Percentiles rank a stretch among this genome's conserved stretches.
Conservation (phyloP, 2,329 filamentous ascomycete genomes). For the Calycina marina region DNA sequence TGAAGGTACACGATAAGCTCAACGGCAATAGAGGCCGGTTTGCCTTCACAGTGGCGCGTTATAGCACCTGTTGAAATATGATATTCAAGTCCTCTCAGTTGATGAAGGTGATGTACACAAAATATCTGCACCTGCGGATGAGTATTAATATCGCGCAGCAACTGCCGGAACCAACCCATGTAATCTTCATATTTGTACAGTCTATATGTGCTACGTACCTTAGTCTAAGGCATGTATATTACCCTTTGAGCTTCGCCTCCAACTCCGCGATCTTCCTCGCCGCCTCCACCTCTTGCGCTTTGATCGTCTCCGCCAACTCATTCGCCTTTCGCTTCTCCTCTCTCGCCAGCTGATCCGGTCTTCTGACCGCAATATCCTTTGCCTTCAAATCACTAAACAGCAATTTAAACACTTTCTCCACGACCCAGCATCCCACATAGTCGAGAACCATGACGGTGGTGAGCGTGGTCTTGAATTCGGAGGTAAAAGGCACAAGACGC, state of each 20-base stretch:
- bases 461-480: constrained; percentile 80
- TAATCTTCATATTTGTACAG: constrained; percentile 5
- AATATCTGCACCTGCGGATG: neutral
- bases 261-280: constrained; percentile 38
- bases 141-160: neutral
- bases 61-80: too few relatives aligned
- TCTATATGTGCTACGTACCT: too few relatives aligned
- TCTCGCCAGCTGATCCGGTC: constrained; percentile 71
- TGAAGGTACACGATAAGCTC: too few relatives aligned
- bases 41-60: too few relatives aligned
- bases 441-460: constrained; percentile 76
- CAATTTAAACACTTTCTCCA: constrained; percentile 75
- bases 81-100: too few relatives aligned
- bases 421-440: constrained; percentile 71
- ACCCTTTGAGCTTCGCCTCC: constrained; percentile 41
- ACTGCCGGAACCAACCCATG: too few relatives aligned
- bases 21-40: too few relatives aligned
- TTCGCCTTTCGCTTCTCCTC: constrained; percentile 56
- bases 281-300: constrained; percentile 37
- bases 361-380: constrained; percentile 78
- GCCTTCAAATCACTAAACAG: constrained; percentile 84
- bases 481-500: constrained; percentile 77
- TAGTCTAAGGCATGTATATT: too few relatives aligned
- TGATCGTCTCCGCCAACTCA: constrained; percentile 33
- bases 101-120: neutral